Conservation (phyloP, 768 basidiomycete genomes). For the Psilocybe sp. region DNA sequence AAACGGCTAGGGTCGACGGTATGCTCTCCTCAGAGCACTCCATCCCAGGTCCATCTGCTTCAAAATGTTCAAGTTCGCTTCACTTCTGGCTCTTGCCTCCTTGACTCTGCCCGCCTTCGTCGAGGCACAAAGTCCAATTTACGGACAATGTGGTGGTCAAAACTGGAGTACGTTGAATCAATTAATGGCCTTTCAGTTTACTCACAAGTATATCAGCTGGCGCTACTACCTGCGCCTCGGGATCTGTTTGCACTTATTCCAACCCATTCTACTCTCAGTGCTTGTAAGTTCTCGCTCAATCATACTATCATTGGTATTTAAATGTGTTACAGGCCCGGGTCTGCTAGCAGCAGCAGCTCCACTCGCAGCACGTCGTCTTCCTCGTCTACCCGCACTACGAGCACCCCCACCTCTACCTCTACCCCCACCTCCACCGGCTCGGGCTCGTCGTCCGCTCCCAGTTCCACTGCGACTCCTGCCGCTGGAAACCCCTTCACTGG, state of each 20-base stretch:
- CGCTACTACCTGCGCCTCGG: slow-evolving; percentile 37
- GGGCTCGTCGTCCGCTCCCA: slow-evolving; percentile 17
- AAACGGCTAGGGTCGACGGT: slow-evolving; percentile 6
- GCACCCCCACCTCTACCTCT: slow-evolving; percentile 16
- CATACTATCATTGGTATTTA: background rate
- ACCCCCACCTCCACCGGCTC: slow-evolving; percentile 18
- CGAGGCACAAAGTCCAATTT: slow-evolving; percentile 39
- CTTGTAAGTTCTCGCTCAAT: slow-evolving; percentile 26
- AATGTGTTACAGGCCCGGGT: slow-evolving; percentile 15
- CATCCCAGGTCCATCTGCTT: slow-evolving; percentile 2
- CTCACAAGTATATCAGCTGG: slow-evolving; percentile 26
- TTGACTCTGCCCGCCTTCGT: slow-evolving; percentile 40
- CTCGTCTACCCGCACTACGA: slow-evolving; percentile 16
- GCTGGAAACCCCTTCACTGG: slow-evolving; percentile 54
- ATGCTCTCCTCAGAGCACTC: slow-evolving; percentile 9
- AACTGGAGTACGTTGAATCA: slow-evolving; percentile 42
- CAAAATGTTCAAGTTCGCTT: slow-evolving; percentile 46
- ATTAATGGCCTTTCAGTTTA: slow-evolving; percentile 15
- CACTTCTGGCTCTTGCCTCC: slow-evolving; percentile 39
- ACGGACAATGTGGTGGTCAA: slow-evolving; percentile 53
- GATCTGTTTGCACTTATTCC: slow-evolving; percentile 27
- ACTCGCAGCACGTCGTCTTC: slow-evolving; percentile 13
- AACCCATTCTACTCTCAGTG: slow-evolving; percentile 42
- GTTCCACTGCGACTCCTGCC: slow-evolving; percentile 33
- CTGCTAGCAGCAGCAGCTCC: slow-evolving; percentile 15